Base-by-base conservation (phyloP, 495 filamentous ascomycete genomes). In the Penicillium lagena region DNA sequence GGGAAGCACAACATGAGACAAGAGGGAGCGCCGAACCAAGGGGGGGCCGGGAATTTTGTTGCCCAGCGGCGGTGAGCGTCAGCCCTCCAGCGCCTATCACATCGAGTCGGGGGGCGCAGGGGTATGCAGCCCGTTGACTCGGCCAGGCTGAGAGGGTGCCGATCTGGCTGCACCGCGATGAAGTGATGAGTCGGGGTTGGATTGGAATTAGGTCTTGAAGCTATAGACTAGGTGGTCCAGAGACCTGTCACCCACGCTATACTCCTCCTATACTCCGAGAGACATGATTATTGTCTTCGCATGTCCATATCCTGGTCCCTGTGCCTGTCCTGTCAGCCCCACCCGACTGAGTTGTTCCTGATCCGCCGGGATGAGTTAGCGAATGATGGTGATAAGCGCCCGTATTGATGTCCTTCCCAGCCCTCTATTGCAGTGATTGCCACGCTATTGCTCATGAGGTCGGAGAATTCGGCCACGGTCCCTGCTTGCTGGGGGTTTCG, bases 41-140 rank as follows among this genome's bases (percentile, higher is more conserved):
- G 53, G 47, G 40, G 50, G 51, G 49, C 41, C 38, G 55, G 54
- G 60, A 63, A 57, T 66, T 56, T 58, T 47, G 60, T 62, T 62
- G 51, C 58, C 54, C 57, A 63, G 63, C 61, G 63, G 66, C 58
- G 61, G 56, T 63, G 58, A 58, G 46, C 51, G 46, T 51, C 46
- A 40, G 37, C 37, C 12, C 29, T 39, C 29, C 30, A 37, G 32
- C 35, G 43, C 49, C 46, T 51, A 54, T 57, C 50, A 57, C 41
- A 14, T 12, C 9, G 32, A 22, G 22, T 22, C 22, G 22, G 22
- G 2, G 22, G 22, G 22, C 22, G 22, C 55, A 53, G 52, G 52
- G 47, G 43, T 35, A 49, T 51, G 47, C 56, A 55, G 12, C 33
- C 44, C 43, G 39, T 34, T 2, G 31, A 33, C 31, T 33, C 31